phyloP scores from a whole-genome alignment of 2,329 filamentous ascomycete species.

The Alternaria novae-zelandiae region DNA sequence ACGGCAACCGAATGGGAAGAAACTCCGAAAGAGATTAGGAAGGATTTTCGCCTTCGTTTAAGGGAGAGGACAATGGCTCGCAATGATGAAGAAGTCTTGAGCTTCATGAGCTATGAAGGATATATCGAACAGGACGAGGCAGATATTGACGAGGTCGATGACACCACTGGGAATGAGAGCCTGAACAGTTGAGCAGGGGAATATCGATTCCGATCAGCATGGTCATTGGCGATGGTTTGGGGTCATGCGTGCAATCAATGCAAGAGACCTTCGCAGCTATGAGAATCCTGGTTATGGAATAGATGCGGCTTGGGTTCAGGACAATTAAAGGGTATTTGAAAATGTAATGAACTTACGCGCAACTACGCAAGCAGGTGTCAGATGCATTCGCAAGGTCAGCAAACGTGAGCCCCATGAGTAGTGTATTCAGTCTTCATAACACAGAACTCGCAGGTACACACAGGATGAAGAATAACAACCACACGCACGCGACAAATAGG shows the following conservation, averaged over 20 bases:
- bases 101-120: neutral
- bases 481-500: neutral
- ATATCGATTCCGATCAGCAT: neutral
- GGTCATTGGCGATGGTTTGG: neutral
- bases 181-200: neutral
- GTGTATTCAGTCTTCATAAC: neutral
- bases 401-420: neutral
- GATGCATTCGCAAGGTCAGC: neutral
- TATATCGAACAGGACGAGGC: neutral
- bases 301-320: neutral
- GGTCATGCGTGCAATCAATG: neutral
- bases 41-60: too few relatives aligned
- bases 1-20: too few relatives aligned
- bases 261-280: rapidly evolving
- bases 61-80: too few relatives aligned
- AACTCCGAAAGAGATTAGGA: too few relatives aligned
- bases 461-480: neutral
- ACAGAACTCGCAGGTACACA: neutral
- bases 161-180: neutral
- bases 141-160: neutral
- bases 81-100: neutral
- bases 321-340: neutral
- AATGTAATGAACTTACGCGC: neutral
- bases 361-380: neutral
- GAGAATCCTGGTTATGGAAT: rapidly evolving